A percentile compares a stretch with the other conserved stretches of the same genome.
Conservation (phyloP, 2,329 filamentous ascomycete species). For the Botrytis elliptica region DNA sequence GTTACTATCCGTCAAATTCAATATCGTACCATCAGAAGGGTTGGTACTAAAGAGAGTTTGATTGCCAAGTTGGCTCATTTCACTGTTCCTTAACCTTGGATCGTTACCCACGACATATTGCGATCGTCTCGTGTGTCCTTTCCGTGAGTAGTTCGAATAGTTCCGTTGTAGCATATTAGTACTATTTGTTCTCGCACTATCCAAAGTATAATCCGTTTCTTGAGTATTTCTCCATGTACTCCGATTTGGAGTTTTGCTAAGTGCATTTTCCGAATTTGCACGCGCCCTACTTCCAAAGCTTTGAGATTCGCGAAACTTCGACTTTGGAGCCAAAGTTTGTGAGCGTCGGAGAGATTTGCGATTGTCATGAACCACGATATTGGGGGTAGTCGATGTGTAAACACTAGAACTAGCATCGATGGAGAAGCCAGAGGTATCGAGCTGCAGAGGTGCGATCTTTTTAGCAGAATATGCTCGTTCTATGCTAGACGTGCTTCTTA, state of each 20-base stretch:
- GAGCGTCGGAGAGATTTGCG: slow-evolving; percentile 18
- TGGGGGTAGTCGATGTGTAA: slow-evolving; percentile 10
- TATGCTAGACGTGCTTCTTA: slow-evolving; percentile 25
- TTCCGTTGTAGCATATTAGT: slow-evolving; percentile 27
- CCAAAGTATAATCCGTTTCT: slow-evolving; percentile 27
- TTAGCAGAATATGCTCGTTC: slow-evolving; percentile 23
- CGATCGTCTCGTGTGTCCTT: slow-evolving; percentile 32
- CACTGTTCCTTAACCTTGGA: slow-evolving; percentile 24
- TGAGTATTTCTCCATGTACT: slow-evolving; percentile 35
- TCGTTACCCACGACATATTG: slow-evolving; percentile 24
- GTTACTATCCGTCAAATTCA: slow-evolving; percentile 32
- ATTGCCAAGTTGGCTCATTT: slow-evolving; percentile 17
- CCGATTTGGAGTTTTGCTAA: slow-evolving; percentile 25
- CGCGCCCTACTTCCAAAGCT: slow-evolving; percentile 24
- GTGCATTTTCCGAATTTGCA: slow-evolving; percentile 34
- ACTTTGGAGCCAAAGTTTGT: slow-evolving; percentile 21
- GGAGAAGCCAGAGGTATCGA: slow-evolving; percentile 33
- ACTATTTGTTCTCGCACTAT: slow-evolving; percentile 29
- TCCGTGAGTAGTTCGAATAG: slow-evolving; percentile 37
- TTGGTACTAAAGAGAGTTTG: slow-evolving; percentile 11
- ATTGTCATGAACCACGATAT: slow-evolving; percentile 3
- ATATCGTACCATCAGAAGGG: slow-evolving; percentile 21
- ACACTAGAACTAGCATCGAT: slow-evolving; percentile 17
- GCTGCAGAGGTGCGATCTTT: slow-evolving; percentile 27
- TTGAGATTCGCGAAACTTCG: slow-evolving; percentile 23